Evolutionary conservation across 108 stramenopile genomes (phyloP).

Genomic region (Fragilaria radians): DNA sequence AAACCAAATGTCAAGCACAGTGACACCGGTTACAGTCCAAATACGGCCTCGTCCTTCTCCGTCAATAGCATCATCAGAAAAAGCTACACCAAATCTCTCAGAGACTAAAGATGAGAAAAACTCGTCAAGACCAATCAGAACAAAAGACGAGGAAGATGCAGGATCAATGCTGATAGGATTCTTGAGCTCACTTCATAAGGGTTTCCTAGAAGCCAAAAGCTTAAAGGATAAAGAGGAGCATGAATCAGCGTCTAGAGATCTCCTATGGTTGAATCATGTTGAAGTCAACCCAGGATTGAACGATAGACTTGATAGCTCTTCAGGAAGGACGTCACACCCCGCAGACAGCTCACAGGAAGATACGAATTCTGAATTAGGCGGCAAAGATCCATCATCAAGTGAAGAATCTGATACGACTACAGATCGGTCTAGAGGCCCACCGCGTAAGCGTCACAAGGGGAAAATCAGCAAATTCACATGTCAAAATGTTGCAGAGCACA

Average conservation of each 20-base stretch:
- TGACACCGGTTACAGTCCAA: neutral
- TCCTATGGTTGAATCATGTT: neutral
- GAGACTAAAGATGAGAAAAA: neutral
- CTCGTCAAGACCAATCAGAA: neutral
- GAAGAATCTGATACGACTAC: constrained; percentile 29
- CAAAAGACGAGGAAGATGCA: constrained; percentile 26
- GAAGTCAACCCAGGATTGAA: neutral
- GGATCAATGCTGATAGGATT: constrained; percentile 37
- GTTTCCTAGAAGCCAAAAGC: constrained; percentile 25
- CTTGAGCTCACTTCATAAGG: constrained; percentile 29
- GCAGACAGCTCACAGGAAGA: constrained; percentile 21
- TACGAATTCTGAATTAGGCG: constrained; percentile 15
- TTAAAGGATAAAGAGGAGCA: constrained; percentile 3
- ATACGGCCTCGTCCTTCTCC: neutral
- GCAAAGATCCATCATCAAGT: constrained; percentile 28
- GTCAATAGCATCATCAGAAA: neutral
- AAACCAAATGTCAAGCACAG: neutral
- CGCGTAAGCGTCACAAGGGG: constrained; percentile 38
- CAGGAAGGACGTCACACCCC: constrained; percentile 10
- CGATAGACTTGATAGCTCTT: constrained; percentile 25
- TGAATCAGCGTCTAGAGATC: neutral
- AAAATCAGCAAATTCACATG: constrained; percentile 18
- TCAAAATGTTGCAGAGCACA: constrained; percentile 23
- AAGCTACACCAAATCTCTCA: neutral
- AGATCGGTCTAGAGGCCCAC: constrained; percentile 24